Base-by-base conservation (phyloP, 495 filamentous ascomycete species). In the Hypoxylon rickii region DNA sequence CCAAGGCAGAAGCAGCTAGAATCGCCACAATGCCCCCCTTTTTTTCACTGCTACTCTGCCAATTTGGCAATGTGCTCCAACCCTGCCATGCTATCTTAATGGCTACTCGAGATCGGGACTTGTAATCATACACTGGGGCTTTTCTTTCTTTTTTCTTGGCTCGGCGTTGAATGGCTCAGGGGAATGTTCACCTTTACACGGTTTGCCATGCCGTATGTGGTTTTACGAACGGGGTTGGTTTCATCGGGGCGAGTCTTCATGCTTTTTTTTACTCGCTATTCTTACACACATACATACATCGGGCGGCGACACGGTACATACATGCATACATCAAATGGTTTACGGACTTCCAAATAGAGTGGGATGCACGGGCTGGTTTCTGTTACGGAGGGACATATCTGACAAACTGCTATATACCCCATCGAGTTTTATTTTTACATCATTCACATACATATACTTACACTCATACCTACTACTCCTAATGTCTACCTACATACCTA, bases 321-420 rank as follows among this genome's bases (percentile, higher is more conserved):
- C 21, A 47, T 53, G n/a, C n/a, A n/a, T n/a, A n/a, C n/a, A n/a
- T n/a, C n/a, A n/a, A n/a, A n/a, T n/a, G n/a, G n/a, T n/a, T n/a
- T n/a, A 26, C 32, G 43, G 59, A 21, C 12, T 22, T n/a, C 41
- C 15, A 26, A 43, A 22, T 47, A 43, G 43, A 58, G 36, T 24
- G 49, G 52, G 47, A 43, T 54, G 55, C 39, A 16, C 12, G 32
- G 32, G 13, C 3, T 49, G 46, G 24, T 38, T 6, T 17, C 39
- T 62, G 22, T 51, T 34, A 33, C 45, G 33, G 24, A 31, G 44
- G 38, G 44, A 51, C 38, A 55, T 53, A 51, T 46, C 31, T 60
- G 42, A 64, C 41, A 58, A n/a, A 58, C 47, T 60, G 41, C 41
- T 60, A 58, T 64, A 58, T 64, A 58, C 55, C 56, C 41, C 61